Percentiles rank a stretch among this genome's conserved stretches.
These are phyloP conservation scores for Yamadazyma blattariae DNA, from an alignment of 1,139 yeast genomes.

Conservation along the genomic window DNA sequence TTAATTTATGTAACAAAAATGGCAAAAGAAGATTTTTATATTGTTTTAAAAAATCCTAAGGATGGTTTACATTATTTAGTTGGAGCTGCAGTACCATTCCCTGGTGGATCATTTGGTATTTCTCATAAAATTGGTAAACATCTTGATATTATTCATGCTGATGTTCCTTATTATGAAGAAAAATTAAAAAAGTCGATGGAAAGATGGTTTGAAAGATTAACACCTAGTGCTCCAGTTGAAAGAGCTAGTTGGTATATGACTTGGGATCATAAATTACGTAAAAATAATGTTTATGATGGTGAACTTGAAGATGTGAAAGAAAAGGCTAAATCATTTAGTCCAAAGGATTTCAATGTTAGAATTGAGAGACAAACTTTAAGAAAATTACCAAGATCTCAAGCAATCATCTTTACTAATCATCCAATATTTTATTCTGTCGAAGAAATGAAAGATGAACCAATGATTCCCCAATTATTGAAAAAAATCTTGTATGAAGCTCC, in stretches of 20 bases:
- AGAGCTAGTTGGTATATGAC: constrained; percentile 76
- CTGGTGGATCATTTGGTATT: constrained; percentile 73
- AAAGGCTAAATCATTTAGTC: constrained; percentile 26
- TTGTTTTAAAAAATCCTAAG: constrained; percentile 50
- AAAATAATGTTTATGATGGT: constrained; percentile 53
- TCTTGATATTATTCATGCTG: constrained; percentile 62
- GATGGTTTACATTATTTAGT: constrained; percentile 63
- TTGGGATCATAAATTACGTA: constrained; percentile 63
- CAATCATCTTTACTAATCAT: constrained; percentile 60
- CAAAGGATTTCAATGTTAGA: constrained; percentile 51
- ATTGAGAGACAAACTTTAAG: constrained; percentile 56
- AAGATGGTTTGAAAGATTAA: constrained; percentile 64
- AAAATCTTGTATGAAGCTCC: constrained; percentile 68
- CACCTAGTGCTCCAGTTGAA: constrained; percentile 60
- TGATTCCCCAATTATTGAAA: constrained; percentile 62
- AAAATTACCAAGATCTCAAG: constrained; percentile 45
- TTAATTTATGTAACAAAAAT: constrained; percentile 59
- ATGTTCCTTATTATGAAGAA: constrained; percentile 69
- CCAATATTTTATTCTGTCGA: constrained; percentile 68
- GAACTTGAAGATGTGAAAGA: constrained; percentile 30
- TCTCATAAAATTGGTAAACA: constrained; percentile 56
- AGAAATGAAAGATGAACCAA: constrained; percentile 77
- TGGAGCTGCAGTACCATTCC: constrained; percentile 78
- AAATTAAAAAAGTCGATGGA: constrained; percentile 73
- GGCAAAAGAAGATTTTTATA: constrained; percentile 73